Evolutionary conservation across 1,139 yeast genomes (phyloP).

Genomic region (Geotrichum restrictum): DNA sequence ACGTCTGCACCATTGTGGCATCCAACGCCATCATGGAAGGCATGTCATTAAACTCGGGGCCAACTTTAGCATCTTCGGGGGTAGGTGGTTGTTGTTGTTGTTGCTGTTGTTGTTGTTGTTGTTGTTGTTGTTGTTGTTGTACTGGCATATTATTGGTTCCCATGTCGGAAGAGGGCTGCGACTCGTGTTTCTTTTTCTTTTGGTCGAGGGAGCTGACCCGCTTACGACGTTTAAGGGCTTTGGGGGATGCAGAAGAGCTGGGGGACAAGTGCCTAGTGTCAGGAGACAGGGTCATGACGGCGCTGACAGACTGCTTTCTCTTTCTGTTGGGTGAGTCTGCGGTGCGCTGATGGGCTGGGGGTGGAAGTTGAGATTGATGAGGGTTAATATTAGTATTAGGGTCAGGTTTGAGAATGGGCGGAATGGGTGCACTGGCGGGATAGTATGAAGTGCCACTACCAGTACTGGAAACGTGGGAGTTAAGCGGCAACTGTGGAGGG

Average conservation of each 20-base stretch:
- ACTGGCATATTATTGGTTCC: conserved; percentile 5
- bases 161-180: background rate
- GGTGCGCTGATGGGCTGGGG: conserved; percentile 4
- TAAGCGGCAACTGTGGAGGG: conserved; percentile 21
- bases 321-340: background rate
- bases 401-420: conserved; percentile 18
- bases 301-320: conserved; percentile 1
- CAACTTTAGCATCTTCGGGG: conserved; percentile 4
- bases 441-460: background rate
- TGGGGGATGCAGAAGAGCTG: conserved; percentile 15
- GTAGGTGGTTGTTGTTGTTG: background rate
- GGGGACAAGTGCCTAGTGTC: conserved; percentile 12
- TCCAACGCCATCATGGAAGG: conserved; percentile 48
- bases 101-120: background rate
- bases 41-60: conserved; percentile 5
- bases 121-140: background rate
- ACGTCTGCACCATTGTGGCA: conserved; percentile 72
- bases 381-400: conserved; percentile 3
- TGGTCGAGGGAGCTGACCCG: conserved; percentile 2
- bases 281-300: conserved; percentile 1
- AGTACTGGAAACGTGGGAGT: background rate
- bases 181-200: conserved; percentile 1
- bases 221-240: conserved; percentile 6
- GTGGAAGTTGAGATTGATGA: background rate
- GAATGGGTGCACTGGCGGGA: conserved; percentile 17